Conservation (phyloP, 2,329 filamentous ascomycete genomes). For the Diaporthe australafricana region DNA sequence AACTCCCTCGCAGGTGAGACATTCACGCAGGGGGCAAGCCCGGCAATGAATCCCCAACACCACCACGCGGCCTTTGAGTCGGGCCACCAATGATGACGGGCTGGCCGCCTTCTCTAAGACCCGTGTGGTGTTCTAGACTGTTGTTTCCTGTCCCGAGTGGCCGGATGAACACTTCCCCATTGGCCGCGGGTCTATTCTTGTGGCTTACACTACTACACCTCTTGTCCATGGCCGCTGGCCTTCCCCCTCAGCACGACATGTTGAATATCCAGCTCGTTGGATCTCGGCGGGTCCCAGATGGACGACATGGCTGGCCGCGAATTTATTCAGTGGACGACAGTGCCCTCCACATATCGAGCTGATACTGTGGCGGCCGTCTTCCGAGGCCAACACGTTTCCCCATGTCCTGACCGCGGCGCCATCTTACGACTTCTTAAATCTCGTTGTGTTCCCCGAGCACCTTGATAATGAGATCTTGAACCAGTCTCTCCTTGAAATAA, state of each 20-base stretch:
- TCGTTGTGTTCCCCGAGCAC: neutral
- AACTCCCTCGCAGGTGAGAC: neutral
- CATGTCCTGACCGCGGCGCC: neutral
- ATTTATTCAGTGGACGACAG: neutral
- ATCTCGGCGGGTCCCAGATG: neutral
- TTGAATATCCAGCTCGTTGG: neutral
- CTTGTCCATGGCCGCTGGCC: neutral
- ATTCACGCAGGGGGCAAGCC: neutral
- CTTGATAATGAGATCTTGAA: neutral
- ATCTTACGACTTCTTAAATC: neutral
- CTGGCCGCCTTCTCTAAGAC: neutral
- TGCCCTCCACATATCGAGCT: neutral
- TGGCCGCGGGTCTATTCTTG: neutral
- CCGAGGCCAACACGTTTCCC: neutral
- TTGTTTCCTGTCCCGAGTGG: neutral
- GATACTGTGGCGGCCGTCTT: constrained; percentile 12
- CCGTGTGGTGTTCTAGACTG: neutral
- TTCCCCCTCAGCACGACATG: neutral
- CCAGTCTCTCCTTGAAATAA: constrained; percentile 13
- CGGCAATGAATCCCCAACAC: constrained; percentile 10
- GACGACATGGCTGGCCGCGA: neutral
- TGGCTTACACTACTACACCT: constrained; percentile 19
- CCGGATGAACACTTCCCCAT: neutral
- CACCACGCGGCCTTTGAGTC: neutral
- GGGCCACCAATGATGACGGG: constrained; percentile 4